A percentile compares a stretch with the other conserved stretches of the same genome.
Conservation (phyloP, 2,329 filamentous ascomycete species). For the Exophiala sp. region DNA sequence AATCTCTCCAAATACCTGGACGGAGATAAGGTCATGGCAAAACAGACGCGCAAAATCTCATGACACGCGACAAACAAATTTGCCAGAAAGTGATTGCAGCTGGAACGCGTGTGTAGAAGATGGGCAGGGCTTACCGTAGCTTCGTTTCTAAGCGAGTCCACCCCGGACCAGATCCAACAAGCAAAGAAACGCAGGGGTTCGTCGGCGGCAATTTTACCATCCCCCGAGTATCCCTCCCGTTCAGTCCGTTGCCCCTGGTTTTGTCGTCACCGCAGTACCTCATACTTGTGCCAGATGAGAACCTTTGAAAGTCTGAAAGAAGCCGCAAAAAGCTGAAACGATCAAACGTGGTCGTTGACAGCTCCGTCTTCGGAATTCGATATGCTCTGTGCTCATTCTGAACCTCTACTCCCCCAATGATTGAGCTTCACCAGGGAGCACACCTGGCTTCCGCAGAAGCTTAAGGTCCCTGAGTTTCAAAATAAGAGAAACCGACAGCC, state of each 20-base stretch:
- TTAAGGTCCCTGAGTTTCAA: background rate
- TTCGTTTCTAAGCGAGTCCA: background rate
- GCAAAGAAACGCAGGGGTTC: background rate
- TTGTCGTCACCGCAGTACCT: background rate
- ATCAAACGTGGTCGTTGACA: background rate
- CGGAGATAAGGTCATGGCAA: background rate
- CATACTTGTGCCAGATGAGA: no score
- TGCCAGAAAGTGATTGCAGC: constrained; percentile 4
- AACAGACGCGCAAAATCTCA: background rate
- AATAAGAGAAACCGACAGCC: background rate
- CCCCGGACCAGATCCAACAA: background rate
- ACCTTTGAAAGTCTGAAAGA: background rate
- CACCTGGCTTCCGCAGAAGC: background rate
- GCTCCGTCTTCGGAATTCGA: background rate
- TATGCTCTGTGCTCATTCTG: no score
- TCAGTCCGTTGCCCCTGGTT: background rate
- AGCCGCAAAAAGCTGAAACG: background rate
- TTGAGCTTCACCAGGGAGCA: no score
- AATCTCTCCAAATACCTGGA: no score
- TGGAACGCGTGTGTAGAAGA: background rate
- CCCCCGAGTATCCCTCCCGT: background rate
- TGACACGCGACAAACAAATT: constrained; percentile 2
- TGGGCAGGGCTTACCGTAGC: background rate
- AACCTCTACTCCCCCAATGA: no score
- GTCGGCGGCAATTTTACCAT: background rate